Percentiles rank a stretch among this genome's conserved stretches.
phyloP scores from a whole-genome alignment of 305 asterid species.

The Solanum hybrid region DNA sequence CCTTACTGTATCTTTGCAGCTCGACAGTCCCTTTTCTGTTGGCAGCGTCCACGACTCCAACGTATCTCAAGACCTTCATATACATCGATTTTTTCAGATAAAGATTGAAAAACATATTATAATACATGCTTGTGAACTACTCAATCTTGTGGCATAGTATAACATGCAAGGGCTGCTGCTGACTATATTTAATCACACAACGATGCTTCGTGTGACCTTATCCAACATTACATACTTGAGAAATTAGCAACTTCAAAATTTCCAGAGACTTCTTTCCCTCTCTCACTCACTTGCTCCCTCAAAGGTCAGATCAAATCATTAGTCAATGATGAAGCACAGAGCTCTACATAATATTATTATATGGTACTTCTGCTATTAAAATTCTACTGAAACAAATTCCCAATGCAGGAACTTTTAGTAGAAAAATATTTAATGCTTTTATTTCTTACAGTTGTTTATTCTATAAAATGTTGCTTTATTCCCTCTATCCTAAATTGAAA shows the following conservation, averaged over 20 bases:
- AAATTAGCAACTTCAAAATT: not conserved
- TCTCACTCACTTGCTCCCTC: not conserved
- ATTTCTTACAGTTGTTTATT: not conserved
- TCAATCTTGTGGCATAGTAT: not conserved
- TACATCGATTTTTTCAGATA: not conserved
- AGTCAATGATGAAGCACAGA: not conserved
- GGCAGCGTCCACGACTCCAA: constrained; percentile 73
- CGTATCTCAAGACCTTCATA: constrained; percentile 77
- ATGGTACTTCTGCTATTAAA: not conserved
- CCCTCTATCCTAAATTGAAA: not conserved
- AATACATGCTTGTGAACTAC: not conserved
- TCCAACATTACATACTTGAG: not conserved
- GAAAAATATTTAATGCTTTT: not conserved
- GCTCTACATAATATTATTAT: not conserved
- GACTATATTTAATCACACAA: not conserved
- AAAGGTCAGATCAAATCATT: not conserved
- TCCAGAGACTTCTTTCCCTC: not conserved
- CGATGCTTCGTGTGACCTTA: not conserved
- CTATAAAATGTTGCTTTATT: not conserved
- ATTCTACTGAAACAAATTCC: not conserved
- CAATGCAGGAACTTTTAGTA: not conserved
- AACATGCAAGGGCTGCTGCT: not conserved
- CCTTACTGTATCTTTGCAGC: constrained; percentile 50
- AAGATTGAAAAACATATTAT: constrained; percentile 4
- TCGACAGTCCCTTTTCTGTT: constrained; percentile 70